Conservation (phyloP, 805 yeast genomes). For the Brettanomyces naardenensis region DNA sequence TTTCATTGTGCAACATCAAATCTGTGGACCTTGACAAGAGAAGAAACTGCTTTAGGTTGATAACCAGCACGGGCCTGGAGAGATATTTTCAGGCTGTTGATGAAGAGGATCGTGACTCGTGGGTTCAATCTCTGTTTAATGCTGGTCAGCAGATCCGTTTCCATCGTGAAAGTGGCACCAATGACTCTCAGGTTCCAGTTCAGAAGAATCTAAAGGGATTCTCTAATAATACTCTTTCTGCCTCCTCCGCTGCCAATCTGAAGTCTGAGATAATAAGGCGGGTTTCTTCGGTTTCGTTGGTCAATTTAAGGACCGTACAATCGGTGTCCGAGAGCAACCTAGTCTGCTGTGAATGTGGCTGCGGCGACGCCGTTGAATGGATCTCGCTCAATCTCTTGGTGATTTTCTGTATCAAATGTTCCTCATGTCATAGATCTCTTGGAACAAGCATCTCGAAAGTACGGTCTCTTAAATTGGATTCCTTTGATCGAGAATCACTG, state of each 20-base stretch:
- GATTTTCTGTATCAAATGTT: conserved; percentile 74
- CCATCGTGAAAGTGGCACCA: conserved; percentile 6
- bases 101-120: conserved; percentile 56
- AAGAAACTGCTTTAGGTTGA: conserved; percentile 62
- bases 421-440: conserved; percentile 80
- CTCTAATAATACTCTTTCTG: too few species aligned
- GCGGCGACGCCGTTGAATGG: conserved; percentile 70
- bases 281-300: conserved; percentile 27
- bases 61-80: conserved; percentile 57
- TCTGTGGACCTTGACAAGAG: conserved; percentile 32
- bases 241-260: conserved; percentile 2
- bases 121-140: conserved; percentile 58
- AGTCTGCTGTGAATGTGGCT: conserved; percentile 75
- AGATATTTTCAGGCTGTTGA: conserved; percentile 70
- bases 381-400: conserved; percentile 67
- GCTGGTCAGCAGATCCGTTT: conserved; percentile 34
- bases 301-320: conserved; percentile 31
- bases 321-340: conserved; percentile 44
- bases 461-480: conserved; percentile 70
- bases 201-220: too few species aligned
- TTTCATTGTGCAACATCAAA: conserved; percentile 60
- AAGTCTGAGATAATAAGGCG: conserved; percentile 17
- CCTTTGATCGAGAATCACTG: conserved; percentile 51
- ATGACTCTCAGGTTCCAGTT: background rate
- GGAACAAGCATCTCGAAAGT: conserved; percentile 80